phyloP scores from a whole-genome alignment of 768 basidiomycete genomes.

The Imleria badia region DNA sequence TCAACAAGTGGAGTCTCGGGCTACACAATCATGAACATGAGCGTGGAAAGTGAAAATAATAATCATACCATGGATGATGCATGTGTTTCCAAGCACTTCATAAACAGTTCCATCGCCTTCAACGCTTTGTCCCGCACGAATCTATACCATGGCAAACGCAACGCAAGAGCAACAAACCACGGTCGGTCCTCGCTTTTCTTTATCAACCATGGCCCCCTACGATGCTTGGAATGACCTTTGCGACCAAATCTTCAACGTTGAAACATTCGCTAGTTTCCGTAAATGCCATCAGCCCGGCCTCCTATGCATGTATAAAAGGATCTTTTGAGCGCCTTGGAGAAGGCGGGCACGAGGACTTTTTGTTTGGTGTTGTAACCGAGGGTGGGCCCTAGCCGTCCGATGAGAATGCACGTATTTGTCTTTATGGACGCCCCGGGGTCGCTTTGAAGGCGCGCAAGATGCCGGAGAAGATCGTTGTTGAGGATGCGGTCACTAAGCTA shows the following conservation, averaged over 20 bases:
- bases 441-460: conserved; percentile 88
- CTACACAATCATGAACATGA: conserved; percentile 32
- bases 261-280: conserved; percentile 94
- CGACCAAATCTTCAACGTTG: conserved; percentile 83
- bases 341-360: conserved; percentile 95
- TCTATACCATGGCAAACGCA: conserved; percentile 40
- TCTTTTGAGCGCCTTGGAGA: conserved; percentile 88
- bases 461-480: conserved; percentile 93
- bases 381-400: conserved; percentile 85
- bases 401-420: conserved; percentile 95
- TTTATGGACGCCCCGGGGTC: conserved; percentile 94
- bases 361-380: conserved; percentile 87
- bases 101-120: conserved; percentile 85
- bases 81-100: conserved; percentile 79
- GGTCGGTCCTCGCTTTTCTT: conserved; percentile 82
- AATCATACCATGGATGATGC: conserved; percentile 76
- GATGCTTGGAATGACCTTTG: conserved; percentile 86
- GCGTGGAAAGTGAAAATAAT: too few relatives aligned
- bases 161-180: neutral
- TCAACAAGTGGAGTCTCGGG: conserved; percentile 53
- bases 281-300: conserved; percentile 93
- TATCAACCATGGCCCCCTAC: conserved; percentile 79
- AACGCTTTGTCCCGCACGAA: conserved; percentile 95
- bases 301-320: conserved; percentile 86
- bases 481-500: conserved; percentile 89